Conservation (phyloP, 805 yeast species). For the Wickerhamiella sergipiensis region DNA sequence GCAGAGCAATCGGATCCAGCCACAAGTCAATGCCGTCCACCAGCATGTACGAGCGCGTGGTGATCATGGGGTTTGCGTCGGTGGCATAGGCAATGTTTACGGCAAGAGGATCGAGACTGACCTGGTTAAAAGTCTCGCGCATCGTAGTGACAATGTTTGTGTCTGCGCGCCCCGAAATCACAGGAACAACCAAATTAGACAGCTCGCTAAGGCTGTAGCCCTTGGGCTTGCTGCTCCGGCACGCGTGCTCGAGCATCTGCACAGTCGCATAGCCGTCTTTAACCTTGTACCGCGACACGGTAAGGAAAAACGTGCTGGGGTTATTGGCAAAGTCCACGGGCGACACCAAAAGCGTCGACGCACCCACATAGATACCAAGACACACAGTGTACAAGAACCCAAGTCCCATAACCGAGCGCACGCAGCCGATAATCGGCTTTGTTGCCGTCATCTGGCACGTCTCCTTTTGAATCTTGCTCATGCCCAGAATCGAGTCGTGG, state of each 20-base stretch:
- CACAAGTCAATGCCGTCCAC: constrained; percentile 79
- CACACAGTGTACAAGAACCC: constrained; percentile 82
- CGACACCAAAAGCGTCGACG: constrained; percentile 68
- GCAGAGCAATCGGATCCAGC: constrained; percentile 72
- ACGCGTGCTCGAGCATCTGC: constrained; percentile 68
- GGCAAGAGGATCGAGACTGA: constrained; percentile 53
- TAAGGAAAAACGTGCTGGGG: constrained; percentile 56
- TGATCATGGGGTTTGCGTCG: constrained; percentile 64
- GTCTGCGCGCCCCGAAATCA: constrained; percentile 55
- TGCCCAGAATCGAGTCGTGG: constrained; percentile 52
- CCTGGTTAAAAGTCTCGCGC: constrained; percentile 46
- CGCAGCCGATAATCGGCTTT: constrained; percentile 71
- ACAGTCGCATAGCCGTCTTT: constrained; percentile 77
- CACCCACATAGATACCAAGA: constrained; percentile 75
- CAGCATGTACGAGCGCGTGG: constrained; percentile 76
- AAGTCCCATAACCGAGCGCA: constrained; percentile 67
- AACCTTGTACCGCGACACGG: constrained; percentile 62
- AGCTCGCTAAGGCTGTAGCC: constrained; percentile 48
- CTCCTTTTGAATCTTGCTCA: constrained; percentile 82
- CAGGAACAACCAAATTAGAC: constrained; percentile 74
- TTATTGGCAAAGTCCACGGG: constrained; percentile 64
- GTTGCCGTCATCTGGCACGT: constrained; percentile 71
- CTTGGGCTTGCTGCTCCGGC: constrained; percentile 44
- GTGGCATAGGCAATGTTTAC: constrained; percentile 70
- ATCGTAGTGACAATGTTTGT: constrained; percentile 40